Evolutionary conservation across 148 eudicot species (phyloP).

Genomic region (Bassia scoparia): DNA sequence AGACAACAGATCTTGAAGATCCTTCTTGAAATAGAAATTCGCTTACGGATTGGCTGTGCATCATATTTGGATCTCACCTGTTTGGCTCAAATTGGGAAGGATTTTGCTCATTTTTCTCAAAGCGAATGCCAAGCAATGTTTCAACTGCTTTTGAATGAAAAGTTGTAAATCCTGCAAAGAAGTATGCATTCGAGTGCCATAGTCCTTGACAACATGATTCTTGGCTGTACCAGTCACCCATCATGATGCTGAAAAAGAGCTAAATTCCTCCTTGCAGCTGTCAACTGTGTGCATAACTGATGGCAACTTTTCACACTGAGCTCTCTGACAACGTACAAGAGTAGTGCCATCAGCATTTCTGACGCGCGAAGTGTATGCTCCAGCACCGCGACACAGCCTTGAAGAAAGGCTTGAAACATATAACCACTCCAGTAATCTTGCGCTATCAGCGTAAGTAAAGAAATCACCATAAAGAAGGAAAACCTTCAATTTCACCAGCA

Average conservation of each 20-base stretch:
- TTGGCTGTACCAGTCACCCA: slow-evolving; percentile 97
- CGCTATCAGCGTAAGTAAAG: slow-evolving; percentile 92
- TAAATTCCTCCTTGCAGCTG: slow-evolving; percentile 93
- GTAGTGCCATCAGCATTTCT: slow-evolving; percentile 81
- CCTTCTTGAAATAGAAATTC: slow-evolving; percentile 50
- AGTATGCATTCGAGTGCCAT: slow-evolving; percentile 89
- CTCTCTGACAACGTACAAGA: slow-evolving; percentile 80
- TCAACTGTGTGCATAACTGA: slow-evolving; percentile 70
- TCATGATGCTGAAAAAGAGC: slow-evolving; percentile 99
- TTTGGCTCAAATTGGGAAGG: slow-evolving; percentile 77
- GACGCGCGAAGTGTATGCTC: slow-evolving; percentile 93
- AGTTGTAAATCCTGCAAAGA: slow-evolving; percentile 86
- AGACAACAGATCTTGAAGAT: slow-evolving; percentile 71
- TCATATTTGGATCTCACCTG: slow-evolving; percentile 73
- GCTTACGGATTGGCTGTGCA: slow-evolving; percentile 67
- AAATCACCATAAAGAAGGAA: slow-evolving; percentile 90
- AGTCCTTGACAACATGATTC: slow-evolving; percentile 90
- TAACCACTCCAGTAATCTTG: slow-evolving; percentile 99
- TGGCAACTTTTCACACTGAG: slow-evolving; percentile 84
- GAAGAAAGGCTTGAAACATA: slow-evolving; percentile 97
- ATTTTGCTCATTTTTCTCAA: slow-evolving; percentile 69
- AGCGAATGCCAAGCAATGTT: slow-evolving; percentile 71
- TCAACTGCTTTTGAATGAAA: slow-evolving; percentile 94
- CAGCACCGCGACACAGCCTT: slow-evolving; percentile 94
- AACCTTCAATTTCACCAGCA: slow-evolving; percentile 87